These are phyloP conservation scores for Chamaecrista fasciculata DNA, from an alignment of 306 rosid genomes.

Conservation along the genomic window DNA sequence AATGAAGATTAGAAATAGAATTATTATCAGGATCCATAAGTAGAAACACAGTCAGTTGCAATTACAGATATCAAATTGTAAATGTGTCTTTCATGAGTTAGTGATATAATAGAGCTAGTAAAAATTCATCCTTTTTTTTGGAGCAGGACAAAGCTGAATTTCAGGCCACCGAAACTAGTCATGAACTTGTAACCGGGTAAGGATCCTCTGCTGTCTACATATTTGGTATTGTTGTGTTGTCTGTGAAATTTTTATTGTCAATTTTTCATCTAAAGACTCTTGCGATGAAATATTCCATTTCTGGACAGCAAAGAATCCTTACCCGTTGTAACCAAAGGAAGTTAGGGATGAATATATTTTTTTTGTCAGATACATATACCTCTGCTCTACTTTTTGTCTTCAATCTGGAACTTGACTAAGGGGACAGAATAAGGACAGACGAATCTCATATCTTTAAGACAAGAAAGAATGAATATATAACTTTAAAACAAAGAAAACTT, in stretches of 20 bases:
- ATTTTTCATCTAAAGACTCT: too few relatives aligned
- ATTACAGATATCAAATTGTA: slow-evolving; percentile 36
- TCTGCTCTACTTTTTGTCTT: not conserved
- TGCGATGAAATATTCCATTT: too few relatives aligned
- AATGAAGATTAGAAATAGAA: not conserved
- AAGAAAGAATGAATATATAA: too few relatives aligned
- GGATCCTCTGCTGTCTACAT: too few relatives aligned
- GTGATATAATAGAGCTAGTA: slow-evolving; percentile 2
- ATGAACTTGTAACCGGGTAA: not conserved
- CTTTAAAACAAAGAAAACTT: not conserved
- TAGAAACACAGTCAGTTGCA: slow-evolving; percentile 11
- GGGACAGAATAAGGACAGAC: not conserved
- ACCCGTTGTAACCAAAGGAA: not conserved
- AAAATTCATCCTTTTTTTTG: slow-evolving; percentile 5
- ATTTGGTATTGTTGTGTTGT: too few relatives aligned
- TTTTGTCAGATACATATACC: not conserved
- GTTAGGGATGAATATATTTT: not conserved
- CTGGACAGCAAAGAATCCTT: too few relatives aligned
- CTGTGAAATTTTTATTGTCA: too few relatives aligned
- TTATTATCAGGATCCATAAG: not conserved
- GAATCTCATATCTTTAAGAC: not conserved
- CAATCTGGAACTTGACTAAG: not conserved
- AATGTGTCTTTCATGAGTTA: slow-evolving; percentile 30
- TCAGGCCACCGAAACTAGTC: slow-evolving; percentile 1
- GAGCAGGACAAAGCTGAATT: slow-evolving; percentile 4